Conservation (phyloP, 2,329 filamentous ascomycete genomes). For the Ophiostoma triangulosporum region DNA sequence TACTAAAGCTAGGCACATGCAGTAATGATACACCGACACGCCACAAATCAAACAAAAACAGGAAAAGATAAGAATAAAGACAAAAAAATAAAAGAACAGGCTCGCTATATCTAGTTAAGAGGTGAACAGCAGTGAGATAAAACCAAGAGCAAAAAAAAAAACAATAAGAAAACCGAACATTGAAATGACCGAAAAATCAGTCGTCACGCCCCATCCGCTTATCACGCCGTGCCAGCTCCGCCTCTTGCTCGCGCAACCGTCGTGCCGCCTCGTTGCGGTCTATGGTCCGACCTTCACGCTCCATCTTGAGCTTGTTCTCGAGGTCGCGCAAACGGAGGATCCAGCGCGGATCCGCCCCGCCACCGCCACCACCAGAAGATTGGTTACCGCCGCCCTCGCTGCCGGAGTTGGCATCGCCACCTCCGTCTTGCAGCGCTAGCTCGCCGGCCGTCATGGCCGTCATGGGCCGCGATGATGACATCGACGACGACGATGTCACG, state of each 20-base stretch:
- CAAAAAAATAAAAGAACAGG: too few relatives aligned
- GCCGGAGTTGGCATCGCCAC: conserved; percentile 9
- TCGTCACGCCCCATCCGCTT: conserved; percentile 5
- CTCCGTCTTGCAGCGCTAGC: conserved; percentile 13
- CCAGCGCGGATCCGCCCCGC: conserved; percentile 55
- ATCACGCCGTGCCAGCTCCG: conserved; percentile 14
- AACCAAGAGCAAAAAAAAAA: background rate
- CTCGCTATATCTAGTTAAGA: too few relatives aligned
- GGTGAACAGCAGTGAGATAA: too few relatives aligned
- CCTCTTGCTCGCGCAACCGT: conserved; percentile 50
- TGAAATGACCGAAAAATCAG: background rate
- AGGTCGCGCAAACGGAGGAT: conserved; percentile 74
- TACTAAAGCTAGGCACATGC: too few relatives aligned
- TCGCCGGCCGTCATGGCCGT: conserved; percentile 17
- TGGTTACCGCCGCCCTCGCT: conserved; percentile 21
- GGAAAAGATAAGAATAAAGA: too few relatives aligned
- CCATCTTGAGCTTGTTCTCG: conserved; percentile 77
- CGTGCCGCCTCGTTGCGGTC: conserved; percentile 75
- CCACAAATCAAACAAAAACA: too few relatives aligned
- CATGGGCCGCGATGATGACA: conserved; percentile 11
- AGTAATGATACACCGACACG: too few relatives aligned
- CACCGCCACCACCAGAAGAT: conserved; percentile 6
- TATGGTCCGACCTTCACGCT: conserved; percentile 71
- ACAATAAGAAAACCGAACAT: background rate
- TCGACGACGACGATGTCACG: conserved; percentile 12